Conservation (phyloP, 2,329 filamentous ascomycete genomes). For the Neonectria faginata region DNA sequence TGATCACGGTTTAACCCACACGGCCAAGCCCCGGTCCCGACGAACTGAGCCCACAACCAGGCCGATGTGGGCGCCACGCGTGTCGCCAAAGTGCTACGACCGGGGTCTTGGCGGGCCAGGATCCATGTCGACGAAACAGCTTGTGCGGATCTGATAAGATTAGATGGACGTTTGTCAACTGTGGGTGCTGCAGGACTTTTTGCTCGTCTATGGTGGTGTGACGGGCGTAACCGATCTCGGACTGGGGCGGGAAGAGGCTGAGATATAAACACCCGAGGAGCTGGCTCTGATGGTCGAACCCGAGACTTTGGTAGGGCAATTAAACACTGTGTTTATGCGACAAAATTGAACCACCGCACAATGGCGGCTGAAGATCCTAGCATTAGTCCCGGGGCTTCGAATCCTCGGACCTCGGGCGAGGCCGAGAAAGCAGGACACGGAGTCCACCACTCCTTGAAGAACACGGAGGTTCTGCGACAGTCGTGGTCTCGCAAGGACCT, state of each 20-base stretch:
- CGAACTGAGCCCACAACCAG: conserved; percentile 18
- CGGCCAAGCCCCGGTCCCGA: conserved; percentile 18
- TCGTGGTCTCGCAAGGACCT: conserved; percentile 44
- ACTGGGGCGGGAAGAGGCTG: background rate
- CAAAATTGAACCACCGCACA: background rate
- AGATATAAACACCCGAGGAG: conserved; percentile 10
- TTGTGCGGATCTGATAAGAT: conserved; percentile 41
- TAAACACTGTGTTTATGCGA: too few relatives aligned
- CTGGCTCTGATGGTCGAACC: background rate
- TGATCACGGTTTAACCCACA: conserved; percentile 22
- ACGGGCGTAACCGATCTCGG: conserved; percentile 24
- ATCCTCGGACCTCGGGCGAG: conserved; percentile 32
- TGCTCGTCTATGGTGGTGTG: conserved; percentile 19
- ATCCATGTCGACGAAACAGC: conserved; percentile 18
- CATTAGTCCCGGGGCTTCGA: conserved; percentile 12
- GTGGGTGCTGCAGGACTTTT: background rate
- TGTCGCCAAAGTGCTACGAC: conserved; percentile 13
- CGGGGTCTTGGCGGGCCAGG: conserved; percentile 10
- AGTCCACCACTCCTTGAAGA: conserved; percentile 4
- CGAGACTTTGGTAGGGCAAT: background rate
- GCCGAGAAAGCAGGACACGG: conserved; percentile 26
- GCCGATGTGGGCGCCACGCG: conserved; percentile 13
- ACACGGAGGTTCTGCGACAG: conserved; percentile 38
- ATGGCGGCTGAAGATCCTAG: conserved; percentile 28
- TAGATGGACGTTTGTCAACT: conserved; percentile 33